Evolutionary conservation across 768 basidiomycete genomes (phyloP), one percentile per base, ranked within the genome.

Genomic region (Leccinum rimulosum): DNA sequence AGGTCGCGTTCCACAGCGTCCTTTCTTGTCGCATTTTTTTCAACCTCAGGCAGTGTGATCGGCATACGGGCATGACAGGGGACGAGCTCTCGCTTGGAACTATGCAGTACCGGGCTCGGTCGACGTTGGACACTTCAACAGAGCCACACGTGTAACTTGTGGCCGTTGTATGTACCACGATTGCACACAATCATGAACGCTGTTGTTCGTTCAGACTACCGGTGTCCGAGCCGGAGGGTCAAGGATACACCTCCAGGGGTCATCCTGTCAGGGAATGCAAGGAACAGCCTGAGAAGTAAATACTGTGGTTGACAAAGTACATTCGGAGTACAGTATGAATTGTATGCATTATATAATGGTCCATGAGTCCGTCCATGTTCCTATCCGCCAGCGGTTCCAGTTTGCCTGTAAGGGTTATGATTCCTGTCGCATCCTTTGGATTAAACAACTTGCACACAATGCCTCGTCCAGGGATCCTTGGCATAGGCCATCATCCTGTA

Each of bases 1-100:
- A 33, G 31, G 31, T 33, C 11, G 31, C 31, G 31, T 11, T 33
- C 11, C 31, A 33, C 11, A 11, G 31, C 31, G 31, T 33, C 31
- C 11, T 33, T 33, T 11, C 31, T 11, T 33, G 31, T 33, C 31
- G 31, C 31, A 33, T 33, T 33, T 33, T 33, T 33, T 33, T 33
- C 31, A 33, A 33, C 31, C 31, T 33, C 4, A 58, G 53, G 25
- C 53, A 62, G 22, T 67, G 65, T 28, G 61, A 67, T 35, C 45
- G 36, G 43, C 38, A 52, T 15, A 28, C n/a, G 0, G 45, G 27
- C 6, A 30, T 17, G n/a, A 15, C 6, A 1, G 31, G 6, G 19
- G 11, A 49, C 0, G 58, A 38, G 1, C 1, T 55, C 10, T 48
- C 63, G 4, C 61, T 69, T 0, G 55, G 35, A 10, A 27, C 57